These are phyloP conservation scores for Hyphopichia wangnamkhiaoensis DNA, from an alignment of 1,139 yeast species.

Conservation along the genomic window DNA sequence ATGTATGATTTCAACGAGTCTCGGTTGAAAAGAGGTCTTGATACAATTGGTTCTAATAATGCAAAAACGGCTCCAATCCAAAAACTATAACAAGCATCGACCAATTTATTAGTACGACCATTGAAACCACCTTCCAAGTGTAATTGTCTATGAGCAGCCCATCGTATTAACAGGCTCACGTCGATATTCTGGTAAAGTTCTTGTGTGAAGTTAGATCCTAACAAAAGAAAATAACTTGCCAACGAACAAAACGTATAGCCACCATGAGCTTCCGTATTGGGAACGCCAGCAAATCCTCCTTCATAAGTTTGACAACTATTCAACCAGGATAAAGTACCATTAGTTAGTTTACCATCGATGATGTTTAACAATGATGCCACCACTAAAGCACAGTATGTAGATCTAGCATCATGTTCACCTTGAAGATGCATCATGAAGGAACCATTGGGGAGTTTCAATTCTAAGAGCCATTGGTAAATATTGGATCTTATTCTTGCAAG, in stretches of 20 bases:
- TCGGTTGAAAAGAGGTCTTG: slow-evolving; percentile 45
- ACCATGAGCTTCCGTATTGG: slow-evolving; percentile 91
- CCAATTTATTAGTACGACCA: slow-evolving; percentile 90
- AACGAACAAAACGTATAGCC: slow-evolving; percentile 93
- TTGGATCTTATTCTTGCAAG: slow-evolving; percentile 25
- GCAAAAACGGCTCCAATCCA: slow-evolving; percentile 89
- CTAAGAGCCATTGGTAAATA: slow-evolving; percentile 65
- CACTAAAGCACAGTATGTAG: slow-evolving; percentile 84
- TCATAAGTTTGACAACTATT: slow-evolving; percentile 81
- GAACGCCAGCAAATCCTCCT: slow-evolving; percentile 90
- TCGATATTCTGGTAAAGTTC: slow-evolving; percentile 28
- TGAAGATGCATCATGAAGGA: slow-evolving; percentile 70
- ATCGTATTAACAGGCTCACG: slow-evolving; percentile 47
- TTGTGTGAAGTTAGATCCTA: slow-evolving; percentile 24
- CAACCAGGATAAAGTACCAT: slow-evolving; percentile 63
- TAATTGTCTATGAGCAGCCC: slow-evolving; percentile 74
- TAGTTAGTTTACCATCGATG: slow-evolving; percentile 59
- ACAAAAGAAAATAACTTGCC: slow-evolving; percentile 60
- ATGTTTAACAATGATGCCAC: slow-evolving; percentile 68
- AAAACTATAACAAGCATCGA: slow-evolving; percentile 94
- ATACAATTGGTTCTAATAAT: slow-evolving; percentile 55
- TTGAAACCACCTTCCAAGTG: slow-evolving; percentile 79
- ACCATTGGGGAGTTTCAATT: slow-evolving; percentile 68
- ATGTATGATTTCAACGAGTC: slow-evolving; percentile 65
- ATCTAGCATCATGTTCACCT: slow-evolving; percentile 88